Conservation (phyloP, 2,329 filamentous ascomycete species). For the Talaromyces pinophilus region DNA sequence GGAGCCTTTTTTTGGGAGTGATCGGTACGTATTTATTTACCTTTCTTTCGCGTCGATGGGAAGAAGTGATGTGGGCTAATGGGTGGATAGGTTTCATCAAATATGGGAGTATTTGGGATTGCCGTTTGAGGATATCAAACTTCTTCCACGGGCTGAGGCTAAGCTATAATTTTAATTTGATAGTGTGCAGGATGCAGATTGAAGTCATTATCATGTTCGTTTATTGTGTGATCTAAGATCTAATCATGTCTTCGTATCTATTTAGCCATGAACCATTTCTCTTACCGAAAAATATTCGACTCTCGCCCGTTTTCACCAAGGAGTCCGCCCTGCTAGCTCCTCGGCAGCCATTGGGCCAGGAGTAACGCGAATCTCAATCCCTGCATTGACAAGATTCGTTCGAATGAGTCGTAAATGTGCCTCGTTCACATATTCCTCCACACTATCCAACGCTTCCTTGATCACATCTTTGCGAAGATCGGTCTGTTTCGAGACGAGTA, state of each 20-base stretch:
- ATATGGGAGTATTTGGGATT: slow-evolving; percentile 68
- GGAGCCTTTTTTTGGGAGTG: slow-evolving; percentile 72
- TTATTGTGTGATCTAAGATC: slow-evolving; percentile 8
- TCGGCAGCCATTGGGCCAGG: not conserved
- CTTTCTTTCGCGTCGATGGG: too few species aligned
- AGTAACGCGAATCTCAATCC: slow-evolving; percentile 64
- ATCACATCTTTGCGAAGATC: slow-evolving; percentile 72
- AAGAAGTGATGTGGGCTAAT: not conserved
- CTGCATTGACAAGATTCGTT: slow-evolving; percentile 73
- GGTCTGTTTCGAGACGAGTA: slow-evolving; percentile 70
- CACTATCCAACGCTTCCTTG: slow-evolving; percentile 64
- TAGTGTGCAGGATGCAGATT: not conserved
- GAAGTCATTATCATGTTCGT: slow-evolving; percentile 2
- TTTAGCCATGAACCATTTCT: not conserved
- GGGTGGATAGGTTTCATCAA: slow-evolving; percentile 44
- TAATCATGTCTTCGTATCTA: slow-evolving; percentile 14
- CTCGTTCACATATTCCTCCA: slow-evolving; percentile 71
- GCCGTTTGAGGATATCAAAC: slow-evolving; percentile 36
- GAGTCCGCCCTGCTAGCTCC: not conserved
- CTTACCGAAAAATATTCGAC: not conserved
- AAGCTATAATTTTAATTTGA: slow-evolving; percentile 10
- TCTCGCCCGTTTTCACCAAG: not conserved
- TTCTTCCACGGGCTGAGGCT: slow-evolving; percentile 9
- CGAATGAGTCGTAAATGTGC: slow-evolving; percentile 74
- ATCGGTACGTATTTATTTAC: slow-evolving; percentile 59